phyloP scores from a whole-genome alignment of 129 eudicot genomes.

The Flaveria linearis region DNA sequence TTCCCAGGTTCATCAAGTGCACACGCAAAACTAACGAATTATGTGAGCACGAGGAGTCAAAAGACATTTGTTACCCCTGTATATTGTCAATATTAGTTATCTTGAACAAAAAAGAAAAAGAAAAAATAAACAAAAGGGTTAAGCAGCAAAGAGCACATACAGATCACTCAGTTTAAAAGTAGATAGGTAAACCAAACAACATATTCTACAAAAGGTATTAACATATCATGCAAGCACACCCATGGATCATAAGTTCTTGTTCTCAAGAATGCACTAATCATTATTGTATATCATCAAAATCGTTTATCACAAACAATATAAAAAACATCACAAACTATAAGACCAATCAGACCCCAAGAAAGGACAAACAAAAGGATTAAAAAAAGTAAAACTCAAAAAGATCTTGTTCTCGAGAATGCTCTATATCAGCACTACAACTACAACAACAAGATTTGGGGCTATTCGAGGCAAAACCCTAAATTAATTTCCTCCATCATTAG shows the following conservation, averaged over 20 bases:
- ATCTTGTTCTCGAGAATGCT: background rate
- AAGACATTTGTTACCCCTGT: slow-evolving; percentile 71
- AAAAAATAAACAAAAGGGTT: slow-evolving; percentile 15
- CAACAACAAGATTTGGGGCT: background rate
- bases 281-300: too few species aligned
- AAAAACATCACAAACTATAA: background rate
- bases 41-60: slow-evolving; percentile 52
- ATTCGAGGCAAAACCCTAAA: background rate
- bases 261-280: too few species aligned
- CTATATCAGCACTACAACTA: background rate
- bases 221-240: background rate
- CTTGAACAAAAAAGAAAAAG: background rate
- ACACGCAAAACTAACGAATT: slow-evolving; percentile 47
- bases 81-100: slow-evolving; percentile 16
- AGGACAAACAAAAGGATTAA: too few species aligned
- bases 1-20: slow-evolving; percentile 64
- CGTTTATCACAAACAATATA: too few species aligned
- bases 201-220: background rate
- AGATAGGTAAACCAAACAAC: background rate
- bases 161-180: background rate
- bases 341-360: background rate
- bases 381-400: too few species aligned
- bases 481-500: too few species aligned
- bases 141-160: background rate
- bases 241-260: background rate